A percentile compares a stretch with the other conserved stretches of the same genome.
phyloP scores from a whole-genome alignment of 1,284 basidiomycete species.

The Tilletia walkeri region DNA sequence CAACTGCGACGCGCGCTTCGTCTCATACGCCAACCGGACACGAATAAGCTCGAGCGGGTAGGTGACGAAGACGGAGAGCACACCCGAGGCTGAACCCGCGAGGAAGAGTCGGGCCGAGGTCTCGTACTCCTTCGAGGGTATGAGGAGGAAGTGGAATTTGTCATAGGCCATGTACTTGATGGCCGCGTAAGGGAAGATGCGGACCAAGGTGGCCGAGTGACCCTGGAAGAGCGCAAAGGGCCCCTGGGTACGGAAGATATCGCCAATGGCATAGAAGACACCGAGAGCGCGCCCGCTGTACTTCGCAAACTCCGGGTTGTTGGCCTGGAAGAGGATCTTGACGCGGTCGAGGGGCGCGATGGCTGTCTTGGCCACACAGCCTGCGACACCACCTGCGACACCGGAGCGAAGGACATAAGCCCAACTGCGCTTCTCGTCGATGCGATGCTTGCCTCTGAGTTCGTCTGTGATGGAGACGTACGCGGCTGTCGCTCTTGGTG shows the following conservation, averaged over 20 bases:
- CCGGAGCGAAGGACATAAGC: slow-evolving; percentile 77
- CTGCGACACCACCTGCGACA: slow-evolving; percentile 85
- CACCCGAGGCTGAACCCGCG: slow-evolving; percentile 83
- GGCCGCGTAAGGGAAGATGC: slow-evolving; percentile 88
- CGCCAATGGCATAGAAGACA: slow-evolving; percentile 73
- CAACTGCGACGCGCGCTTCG: slow-evolving; percentile 58
- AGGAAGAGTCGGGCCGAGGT: slow-evolving; percentile 80
- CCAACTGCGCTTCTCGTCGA: slow-evolving; percentile 67
- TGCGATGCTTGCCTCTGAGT: slow-evolving; percentile 55
- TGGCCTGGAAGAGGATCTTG: slow-evolving; percentile 98
- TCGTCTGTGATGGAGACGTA: slow-evolving; percentile 40
- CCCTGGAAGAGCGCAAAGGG: slow-evolving; percentile 84
- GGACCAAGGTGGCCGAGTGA: slow-evolving; percentile 78
- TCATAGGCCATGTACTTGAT: slow-evolving; percentile 99
- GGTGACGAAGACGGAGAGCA: slow-evolving; percentile 82
- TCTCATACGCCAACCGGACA: slow-evolving; percentile 90
- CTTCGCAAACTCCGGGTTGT: slow-evolving; percentile 88
- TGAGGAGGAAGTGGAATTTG: slow-evolving; percentile 73
- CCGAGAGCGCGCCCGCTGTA: slow-evolving; percentile 84
- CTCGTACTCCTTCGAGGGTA: slow-evolving; percentile 76
- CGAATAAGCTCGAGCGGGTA: slow-evolving; percentile 94
- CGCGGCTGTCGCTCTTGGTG: slow-evolving; percentile 33
- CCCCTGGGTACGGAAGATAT: slow-evolving; percentile 75
- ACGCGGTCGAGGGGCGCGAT: slow-evolving; percentile 96
- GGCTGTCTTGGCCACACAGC: slow-evolving; percentile 94